Base-by-base conservation (phyloP, 495 filamentous ascomycete genomes). In the Penicillium bovifimosum region DNA sequence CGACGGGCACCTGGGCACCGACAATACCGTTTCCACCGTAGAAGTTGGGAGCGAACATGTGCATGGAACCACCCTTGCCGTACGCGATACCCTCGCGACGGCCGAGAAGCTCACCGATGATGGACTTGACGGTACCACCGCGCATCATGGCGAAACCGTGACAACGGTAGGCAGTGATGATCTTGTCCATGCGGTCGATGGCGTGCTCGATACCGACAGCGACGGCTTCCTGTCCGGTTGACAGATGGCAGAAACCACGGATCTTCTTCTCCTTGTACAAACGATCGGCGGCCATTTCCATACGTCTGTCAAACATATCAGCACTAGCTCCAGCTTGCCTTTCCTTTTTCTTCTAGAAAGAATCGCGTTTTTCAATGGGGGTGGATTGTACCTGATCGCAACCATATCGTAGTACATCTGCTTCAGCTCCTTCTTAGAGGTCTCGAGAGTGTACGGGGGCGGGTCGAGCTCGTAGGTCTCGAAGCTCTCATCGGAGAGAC, bases 241-340 rank as follows among this genome's bases (percentile, higher is more conserved):
- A 98, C 70, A 98, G 75, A 78, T 98, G 93, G 77, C 92, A 97
- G 88, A 97, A 97, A 76, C 92, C 92, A 53, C 92, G 87, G 67
- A 97, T 96, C 81, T 96, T 96, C 84, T 97, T 97, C 80, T 96
- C 90, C 76, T 97, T 97, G 85, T 97, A 97, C 50, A 97, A 80
- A 63, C 90, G 82, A 65, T 97, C 92, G 75, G 92, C 89, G 57
- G 91, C 91, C 93, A 97, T 96, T 71, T 98, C 93, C 93, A 98
- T 96, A 65, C 95, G 95, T 70, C 93, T 96, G 41, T 24, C 20
- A 24, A 24, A 24, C 20, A 24, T 24, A 4, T 24, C 4, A 24
- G 20, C 20, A 24, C 20, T 24, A 24, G 20, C 20, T 24, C 20
- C n/a, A n/a, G n/a, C n/a, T n/a, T n/a, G n/a, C n/a, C n/a, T n/a